phyloP scores from a whole-genome alignment of 1,139 yeast genomes.

The Lodderomyces oxycetoniae region DNA sequence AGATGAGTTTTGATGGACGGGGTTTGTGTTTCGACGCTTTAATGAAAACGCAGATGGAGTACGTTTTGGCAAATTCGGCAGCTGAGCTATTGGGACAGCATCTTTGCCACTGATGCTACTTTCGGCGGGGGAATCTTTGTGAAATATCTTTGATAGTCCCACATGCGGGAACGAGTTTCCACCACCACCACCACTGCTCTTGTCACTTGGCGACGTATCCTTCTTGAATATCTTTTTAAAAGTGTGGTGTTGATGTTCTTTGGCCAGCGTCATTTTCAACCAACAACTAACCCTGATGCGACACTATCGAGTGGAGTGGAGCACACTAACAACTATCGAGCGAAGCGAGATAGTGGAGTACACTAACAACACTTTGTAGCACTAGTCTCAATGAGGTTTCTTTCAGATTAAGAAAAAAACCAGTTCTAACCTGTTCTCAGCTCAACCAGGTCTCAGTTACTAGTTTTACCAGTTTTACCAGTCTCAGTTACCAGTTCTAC shows the following conservation, averaged over 20 bases:
- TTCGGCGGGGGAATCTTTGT: too few relatives aligned
- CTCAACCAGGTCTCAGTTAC: too few relatives aligned
- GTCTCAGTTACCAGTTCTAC: too few relatives aligned
- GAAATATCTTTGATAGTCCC: conserved; percentile 30
- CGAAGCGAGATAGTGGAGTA: too few relatives aligned
- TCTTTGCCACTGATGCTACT: conserved; percentile 8
- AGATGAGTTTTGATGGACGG: conserved; percentile 4
- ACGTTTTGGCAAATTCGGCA: conserved; percentile 7
- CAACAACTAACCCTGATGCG: too few relatives aligned
- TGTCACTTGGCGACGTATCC: conserved; percentile 16
- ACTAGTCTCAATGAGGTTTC: too few relatives aligned
- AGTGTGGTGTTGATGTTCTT: conserved; percentile 17
- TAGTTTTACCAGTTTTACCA: too few relatives aligned
- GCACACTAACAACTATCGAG: too few relatives aligned
- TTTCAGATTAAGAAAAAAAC: too few relatives aligned
- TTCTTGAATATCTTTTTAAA: conserved; percentile 21
- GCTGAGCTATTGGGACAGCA: conserved; percentile 2
- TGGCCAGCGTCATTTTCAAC: conserved; percentile 3
- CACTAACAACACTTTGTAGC: too few relatives aligned
- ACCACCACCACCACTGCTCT: conserved; percentile 1
- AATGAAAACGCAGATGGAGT: conserved; percentile 28
- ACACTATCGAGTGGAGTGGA: too few relatives aligned
- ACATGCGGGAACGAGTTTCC: conserved; percentile 14
- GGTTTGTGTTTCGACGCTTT: conserved; percentile 25
- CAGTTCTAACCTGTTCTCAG: too few relatives aligned